Base-by-base conservation (phyloP, 495 filamentous ascomycete species). In the Annulohypoxylon maeteangense region DNA sequence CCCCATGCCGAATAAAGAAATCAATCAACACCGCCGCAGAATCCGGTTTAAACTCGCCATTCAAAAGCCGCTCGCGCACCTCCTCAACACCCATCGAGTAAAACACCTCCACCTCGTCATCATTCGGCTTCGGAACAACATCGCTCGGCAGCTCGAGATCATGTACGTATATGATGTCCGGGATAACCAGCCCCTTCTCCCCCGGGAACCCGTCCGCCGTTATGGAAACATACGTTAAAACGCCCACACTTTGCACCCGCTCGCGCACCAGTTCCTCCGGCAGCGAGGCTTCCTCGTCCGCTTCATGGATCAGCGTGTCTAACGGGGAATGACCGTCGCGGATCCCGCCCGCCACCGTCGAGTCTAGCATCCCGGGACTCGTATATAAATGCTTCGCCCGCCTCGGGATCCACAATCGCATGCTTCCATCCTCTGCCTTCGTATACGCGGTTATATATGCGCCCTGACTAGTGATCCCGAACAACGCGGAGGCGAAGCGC, bases 261-360 rank as follows among this genome's bases (percentile, higher is more conserved):
- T 57, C 63, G 14, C 77, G 58, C 61, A 76, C 72, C 2, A 81
- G 58, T 0, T 80, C 75, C 2, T 69, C 68, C 0, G 74, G 71
- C 4, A 89, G 56, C 0, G 84, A 82, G 0, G 86, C 84, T 63
- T 90, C 87, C 72, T 90, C 88, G 27, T 75, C 76, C 0, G 85
- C 81, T 64, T 89, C 87, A n/a, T 78, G 76, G 14, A 89, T 67
- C n/a, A 89, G 76, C 58, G 82, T 85, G 1, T 84, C 81, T 14
- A 83, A 72, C 1, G 87, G 84, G 1, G 67, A 69, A 27, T 80
- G 74, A 0, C 79, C 81, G 1, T 81, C 71, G 11, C 74, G 73
- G 3, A 90, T 74, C 10, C 86, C 86, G 7, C 87, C 87, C 4
- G 84, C 88, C 0, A 89, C 88, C 0, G 87, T 83, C 1, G 71